Percentiles rank a stretch among this genome's conserved stretches.
phyloP scores from a whole-genome alignment of 2,329 filamentous ascomycete species.

The Penicillium sp. region DNA sequence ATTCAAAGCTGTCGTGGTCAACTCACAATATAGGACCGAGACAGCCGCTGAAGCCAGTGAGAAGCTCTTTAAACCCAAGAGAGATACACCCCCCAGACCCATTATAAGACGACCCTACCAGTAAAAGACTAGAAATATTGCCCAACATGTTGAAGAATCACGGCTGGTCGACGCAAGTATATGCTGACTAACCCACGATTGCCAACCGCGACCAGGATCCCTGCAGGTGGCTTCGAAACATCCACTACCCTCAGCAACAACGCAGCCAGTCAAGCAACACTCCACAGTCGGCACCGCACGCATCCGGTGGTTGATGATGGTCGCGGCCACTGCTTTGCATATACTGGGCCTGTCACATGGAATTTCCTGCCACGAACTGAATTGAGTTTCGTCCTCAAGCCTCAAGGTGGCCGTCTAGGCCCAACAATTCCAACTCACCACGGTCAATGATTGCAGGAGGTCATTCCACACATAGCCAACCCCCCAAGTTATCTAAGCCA shows the following conservation, averaged over 20 bases:
- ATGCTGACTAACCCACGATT: slow-evolving; percentile 16
- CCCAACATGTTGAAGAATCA: not conserved
- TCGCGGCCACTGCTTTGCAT: slow-evolving; percentile 3
- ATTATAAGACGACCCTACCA: not conserved
- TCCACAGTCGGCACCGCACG: slow-evolving; percentile 1
- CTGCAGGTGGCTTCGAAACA: slow-evolving; percentile 24
- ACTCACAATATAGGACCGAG: too few species aligned
- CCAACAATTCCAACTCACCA: not conserved
- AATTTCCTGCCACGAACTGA: not conserved
- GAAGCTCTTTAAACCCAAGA: too few species aligned
- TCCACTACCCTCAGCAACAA: slow-evolving; percentile 9
- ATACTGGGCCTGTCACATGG: slow-evolving; percentile 17
- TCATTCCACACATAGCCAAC: not conserved
- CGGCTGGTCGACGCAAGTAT: not conserved
- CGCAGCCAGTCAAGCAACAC: slow-evolving; percentile 1
- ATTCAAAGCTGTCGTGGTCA: too few species aligned
- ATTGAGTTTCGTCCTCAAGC: slow-evolving; percentile 14
- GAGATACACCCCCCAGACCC: too few species aligned
- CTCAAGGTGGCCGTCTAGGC: slow-evolving; percentile 8
- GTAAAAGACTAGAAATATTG: not conserved
- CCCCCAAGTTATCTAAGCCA: not conserved
- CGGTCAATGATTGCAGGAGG: not conserved
- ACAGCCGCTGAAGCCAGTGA: too few species aligned
- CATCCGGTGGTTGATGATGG: slow-evolving; percentile 18
- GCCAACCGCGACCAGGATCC: slow-evolving; percentile 1